Evolutionary conservation across 208 protist species (phyloP), one percentile per base, ranked within the genome.

Genomic region (Crithidia bombi): DNA sequence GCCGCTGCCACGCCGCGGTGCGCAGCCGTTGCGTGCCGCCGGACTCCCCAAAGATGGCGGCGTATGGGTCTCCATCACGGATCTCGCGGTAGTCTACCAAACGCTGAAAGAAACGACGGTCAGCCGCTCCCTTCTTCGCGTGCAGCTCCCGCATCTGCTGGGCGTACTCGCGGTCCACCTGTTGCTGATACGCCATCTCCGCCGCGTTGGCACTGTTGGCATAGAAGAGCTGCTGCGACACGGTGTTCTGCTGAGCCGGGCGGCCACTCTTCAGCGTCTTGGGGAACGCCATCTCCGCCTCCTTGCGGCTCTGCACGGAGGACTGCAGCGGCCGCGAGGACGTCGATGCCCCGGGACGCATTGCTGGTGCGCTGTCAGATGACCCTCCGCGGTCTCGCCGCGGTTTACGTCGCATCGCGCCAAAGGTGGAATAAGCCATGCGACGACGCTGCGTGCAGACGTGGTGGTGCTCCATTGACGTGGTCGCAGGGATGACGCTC

Each of bases 201-300:
- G 71, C 69, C 5, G 72, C 79, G 59, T 81, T 75, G 44, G 57
- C 64, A 3, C 59, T 19, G 43, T 87, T 83, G 1, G 61, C 52
- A 44, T 78, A 85, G 63, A 83, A 89, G 26, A 90, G 41, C 19
- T 86, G 87, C 76, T 91, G 86, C 10, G 83, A 75, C 14, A 65
- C 33, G 14, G 86, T 91, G 63, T 85, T 82, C 30, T 89, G 77
- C 64, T 96, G 75, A 43, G 67, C 87, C 36, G 81, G 80, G 41
- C 90, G 87, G 4, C 90, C 90, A 44, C 90, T 96, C 49, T 83
- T 86, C 38, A 92, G 84, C 0, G 90, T 96, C 44, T 81, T 67
- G 0, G 90, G 90, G 59, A 96, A 96, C 6, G 81, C 35, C 39
- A 77, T 77, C 65, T 71, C 47, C 5, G 82, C 82, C 12, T 94